Conservation (phyloP, 345 rosid genomes). For the Rhodomyrtus tomentosa region DNA sequence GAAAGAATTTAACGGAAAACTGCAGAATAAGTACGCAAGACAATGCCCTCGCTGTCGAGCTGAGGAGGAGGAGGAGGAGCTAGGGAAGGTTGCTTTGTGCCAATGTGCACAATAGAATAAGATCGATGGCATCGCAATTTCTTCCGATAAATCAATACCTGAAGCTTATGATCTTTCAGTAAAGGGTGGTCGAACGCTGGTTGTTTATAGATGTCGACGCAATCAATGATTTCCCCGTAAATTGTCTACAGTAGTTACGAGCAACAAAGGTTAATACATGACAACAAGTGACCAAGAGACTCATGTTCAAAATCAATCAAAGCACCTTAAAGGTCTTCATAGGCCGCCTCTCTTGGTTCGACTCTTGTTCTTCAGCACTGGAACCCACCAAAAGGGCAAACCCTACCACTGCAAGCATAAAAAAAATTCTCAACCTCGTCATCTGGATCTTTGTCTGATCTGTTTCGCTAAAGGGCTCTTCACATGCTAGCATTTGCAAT, state of each 20-base stretch:
- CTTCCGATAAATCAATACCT: background rate
- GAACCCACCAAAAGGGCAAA: background rate
- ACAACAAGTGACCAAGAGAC: background rate
- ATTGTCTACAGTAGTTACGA: background rate
- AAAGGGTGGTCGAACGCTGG: background rate
- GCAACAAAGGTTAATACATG: background rate
- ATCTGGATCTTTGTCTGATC: background rate
- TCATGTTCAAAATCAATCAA: background rate
- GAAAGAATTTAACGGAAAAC: background rate
- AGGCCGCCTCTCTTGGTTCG: background rate
- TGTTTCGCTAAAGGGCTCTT: background rate
- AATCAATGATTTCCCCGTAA: background rate
- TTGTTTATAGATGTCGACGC: background rate
- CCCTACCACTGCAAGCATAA: background rate
- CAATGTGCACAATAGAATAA: no score
- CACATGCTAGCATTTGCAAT: no score
- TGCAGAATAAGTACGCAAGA: background rate
- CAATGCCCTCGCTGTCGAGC: no score
- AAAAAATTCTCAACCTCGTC: background rate
- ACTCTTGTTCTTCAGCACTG: background rate
- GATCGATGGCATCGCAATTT: background rate
- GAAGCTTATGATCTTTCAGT: background rate
- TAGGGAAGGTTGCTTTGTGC: background rate
- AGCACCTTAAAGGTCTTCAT: background rate
- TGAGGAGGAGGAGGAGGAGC: no score